Evolutionary conservation across 371 early-diverging fungal species (phyloP), one percentile per base, ranked within the genome.

Genomic region (Lichtheimia ramosa): DNA sequence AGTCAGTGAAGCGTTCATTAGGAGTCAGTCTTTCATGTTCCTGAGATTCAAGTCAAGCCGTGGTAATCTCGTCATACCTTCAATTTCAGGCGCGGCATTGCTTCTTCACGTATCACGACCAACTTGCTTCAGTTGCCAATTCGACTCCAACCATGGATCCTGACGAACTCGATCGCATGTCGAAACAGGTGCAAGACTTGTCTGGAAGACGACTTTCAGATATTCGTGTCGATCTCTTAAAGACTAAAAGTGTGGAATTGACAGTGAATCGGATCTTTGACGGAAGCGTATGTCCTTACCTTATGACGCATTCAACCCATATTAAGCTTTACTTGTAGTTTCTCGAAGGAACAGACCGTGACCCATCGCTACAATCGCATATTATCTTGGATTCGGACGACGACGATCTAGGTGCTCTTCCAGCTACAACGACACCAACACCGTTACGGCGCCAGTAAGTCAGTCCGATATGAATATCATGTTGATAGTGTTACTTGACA

Each of bases 191-290:
- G 4, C 51, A 62, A 28, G 56, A 60, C 3, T 46, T 76, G 27
- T 74, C 68, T 34, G 59, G 66, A 2, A 41, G 63, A 41, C 58
- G 55, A n/a, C 53, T 65, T 13, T 51, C 52, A 16, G 74, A 80
- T 52, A 64, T 84, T 27, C 58, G 77, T 16, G 46, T 64, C 3
- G 87, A 84, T 56, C 50, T 86, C 23, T 46, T 69, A 27, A 69
- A 68, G 41, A 83, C 83, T 6, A 63, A 68, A 13, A 74, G 63
- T 51, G 72, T 72, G 2, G 81, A 82, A 62, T 50, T 56, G 20
- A 86, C 87, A 3, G 53, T 86, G 13, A 83, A 82, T 49, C 66
- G 87, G 15, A 75, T 84, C 16, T 72, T 77, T 41, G 83, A 86
- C 62, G 83, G 83, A 7, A 48, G 60, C 46, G 80, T 79, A 63